Conservation (phyloP, 345 rosid species). For the Mercurialis annua region DNA sequence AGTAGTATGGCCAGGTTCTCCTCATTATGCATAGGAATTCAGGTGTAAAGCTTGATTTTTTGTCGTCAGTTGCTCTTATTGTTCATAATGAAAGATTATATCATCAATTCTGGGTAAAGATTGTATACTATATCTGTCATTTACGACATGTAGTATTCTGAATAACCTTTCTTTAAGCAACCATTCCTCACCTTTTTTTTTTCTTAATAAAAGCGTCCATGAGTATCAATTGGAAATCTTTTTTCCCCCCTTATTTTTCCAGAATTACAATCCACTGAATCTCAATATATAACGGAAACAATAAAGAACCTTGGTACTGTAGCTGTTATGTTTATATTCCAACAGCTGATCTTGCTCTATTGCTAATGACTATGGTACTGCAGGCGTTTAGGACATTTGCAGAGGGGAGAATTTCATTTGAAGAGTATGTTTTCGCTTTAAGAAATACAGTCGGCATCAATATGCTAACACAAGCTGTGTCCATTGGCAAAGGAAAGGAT, state of each 20-base stretch:
- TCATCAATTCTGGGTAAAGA: too few species aligned
- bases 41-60: too few species aligned
- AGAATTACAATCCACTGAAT: not conserved
- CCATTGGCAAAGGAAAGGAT: constrained; percentile 59
- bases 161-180: not conserved
- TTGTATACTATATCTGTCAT: too few species aligned
- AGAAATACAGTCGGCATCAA: constrained; percentile 44
- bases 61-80: too few species aligned
- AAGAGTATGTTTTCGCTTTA: constrained; percentile 63
- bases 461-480: constrained; percentile 42
- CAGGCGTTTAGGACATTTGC: constrained; percentile 42
- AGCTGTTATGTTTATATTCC: not conserved
- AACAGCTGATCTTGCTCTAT: not conserved
- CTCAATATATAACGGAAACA: not conserved
- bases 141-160: too few species aligned
- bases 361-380: not conserved
- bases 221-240: not conserved
- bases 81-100: too few species aligned
- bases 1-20: too few species aligned
- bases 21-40: too few species aligned
- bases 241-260: not conserved
- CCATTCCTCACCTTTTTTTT: not conserved
- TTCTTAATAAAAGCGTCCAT: not conserved
- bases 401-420: constrained; percentile 47
- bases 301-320: not conserved